These are phyloP conservation scores for Rutidosis leptorrhynchoides DNA, from an alignment of 129 eudicot species.

Conservation along the genomic window DNA sequence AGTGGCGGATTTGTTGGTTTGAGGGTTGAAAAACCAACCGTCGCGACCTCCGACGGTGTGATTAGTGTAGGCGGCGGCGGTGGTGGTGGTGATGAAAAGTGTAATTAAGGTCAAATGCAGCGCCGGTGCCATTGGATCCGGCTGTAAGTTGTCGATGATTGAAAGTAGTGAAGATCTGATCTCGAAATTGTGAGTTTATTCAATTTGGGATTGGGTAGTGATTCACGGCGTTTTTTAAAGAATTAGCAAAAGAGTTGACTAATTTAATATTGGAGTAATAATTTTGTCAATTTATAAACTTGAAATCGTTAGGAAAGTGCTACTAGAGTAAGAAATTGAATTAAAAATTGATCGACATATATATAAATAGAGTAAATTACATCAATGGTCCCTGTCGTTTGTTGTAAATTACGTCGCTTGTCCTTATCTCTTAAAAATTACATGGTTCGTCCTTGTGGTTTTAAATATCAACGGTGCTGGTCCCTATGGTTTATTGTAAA, in stretches of 20 bases:
- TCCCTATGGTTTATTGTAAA: no score
- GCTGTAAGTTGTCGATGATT: slow-evolving; percentile 25
- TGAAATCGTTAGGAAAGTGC: no score
- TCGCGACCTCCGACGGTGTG: slow-evolving; percentile 74
- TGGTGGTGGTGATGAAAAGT: slow-evolving; percentile 39
- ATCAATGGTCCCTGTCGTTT: no score
- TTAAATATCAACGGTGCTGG: no score
- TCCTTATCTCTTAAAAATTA: no score
- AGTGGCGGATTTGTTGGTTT: slow-evolving; percentile 44
- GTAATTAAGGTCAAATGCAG: slow-evolving; percentile 27
- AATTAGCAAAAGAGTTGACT: slow-evolving; percentile 20
- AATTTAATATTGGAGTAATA: no score
- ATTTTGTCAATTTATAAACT: not conserved
- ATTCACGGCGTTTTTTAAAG: slow-evolving; percentile 25
- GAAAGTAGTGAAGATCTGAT: slow-evolving; percentile 11
- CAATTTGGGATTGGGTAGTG: slow-evolving; percentile 5
- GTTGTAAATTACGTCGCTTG: no score
- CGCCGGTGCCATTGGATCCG: slow-evolving; percentile 38
- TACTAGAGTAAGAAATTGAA: no score
- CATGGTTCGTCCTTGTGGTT: no score
- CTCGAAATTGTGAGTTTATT: slow-evolving; percentile 8
- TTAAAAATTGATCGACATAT: no score
- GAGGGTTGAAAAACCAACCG: slow-evolving; percentile 69
- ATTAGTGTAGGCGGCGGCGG: slow-evolving; percentile 63
- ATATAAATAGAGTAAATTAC: no score